These are phyloP conservation scores for Pestalotiopsis sp. DNA, from an alignment of 2,329 filamentous ascomycete genomes.

Conservation along the genomic window DNA sequence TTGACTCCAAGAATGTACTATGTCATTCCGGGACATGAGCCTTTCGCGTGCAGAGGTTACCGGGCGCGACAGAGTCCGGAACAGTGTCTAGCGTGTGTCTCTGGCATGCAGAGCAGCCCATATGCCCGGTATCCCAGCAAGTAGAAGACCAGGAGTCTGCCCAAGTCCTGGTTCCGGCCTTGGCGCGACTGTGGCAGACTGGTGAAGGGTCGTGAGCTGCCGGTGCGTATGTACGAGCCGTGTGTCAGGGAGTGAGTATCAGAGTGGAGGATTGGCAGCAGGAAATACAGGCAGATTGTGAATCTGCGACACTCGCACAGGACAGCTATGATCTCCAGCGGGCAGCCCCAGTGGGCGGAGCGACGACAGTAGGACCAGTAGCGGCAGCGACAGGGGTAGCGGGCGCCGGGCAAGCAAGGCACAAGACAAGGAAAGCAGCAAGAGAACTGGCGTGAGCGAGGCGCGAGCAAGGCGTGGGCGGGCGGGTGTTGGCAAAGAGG, in stretches of 20 bases:
- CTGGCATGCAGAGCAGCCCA: conserved; percentile 13
- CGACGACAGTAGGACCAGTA: neutral
- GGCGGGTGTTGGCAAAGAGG: neutral
- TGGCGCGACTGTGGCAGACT: conserved; percentile 34
- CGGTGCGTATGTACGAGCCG: conserved; percentile 38
- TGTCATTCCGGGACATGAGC: conserved; percentile 15
- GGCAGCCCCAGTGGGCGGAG: neutral
- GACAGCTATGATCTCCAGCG: conserved; percentile 16
- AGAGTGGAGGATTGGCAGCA: conserved; percentile 30
- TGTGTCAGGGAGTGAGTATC: conserved; percentile 31
- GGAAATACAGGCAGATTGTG: conserved; percentile 31
- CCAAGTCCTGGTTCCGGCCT: conserved; percentile 34
- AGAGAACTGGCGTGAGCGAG: no score
- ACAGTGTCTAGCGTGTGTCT: conserved; percentile 6
- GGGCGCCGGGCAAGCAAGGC: neutral
- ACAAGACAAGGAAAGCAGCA: neutral
- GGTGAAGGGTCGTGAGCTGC: conserved; percentile 14
- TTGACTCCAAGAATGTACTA: conserved; percentile 10
- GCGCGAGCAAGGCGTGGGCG: neutral
- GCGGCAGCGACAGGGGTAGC: neutral
- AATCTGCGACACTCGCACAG: conserved; percentile 34
- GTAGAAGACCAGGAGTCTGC: conserved; percentile 21
- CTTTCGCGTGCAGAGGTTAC: conserved; percentile 7
- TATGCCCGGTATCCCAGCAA: conserved; percentile 8
- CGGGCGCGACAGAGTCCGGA: conserved; percentile 9